These are phyloP conservation scores for Tephrocybe sp. DNA, from an alignment of 768 basidiomycete species.

Conservation along the genomic window DNA sequence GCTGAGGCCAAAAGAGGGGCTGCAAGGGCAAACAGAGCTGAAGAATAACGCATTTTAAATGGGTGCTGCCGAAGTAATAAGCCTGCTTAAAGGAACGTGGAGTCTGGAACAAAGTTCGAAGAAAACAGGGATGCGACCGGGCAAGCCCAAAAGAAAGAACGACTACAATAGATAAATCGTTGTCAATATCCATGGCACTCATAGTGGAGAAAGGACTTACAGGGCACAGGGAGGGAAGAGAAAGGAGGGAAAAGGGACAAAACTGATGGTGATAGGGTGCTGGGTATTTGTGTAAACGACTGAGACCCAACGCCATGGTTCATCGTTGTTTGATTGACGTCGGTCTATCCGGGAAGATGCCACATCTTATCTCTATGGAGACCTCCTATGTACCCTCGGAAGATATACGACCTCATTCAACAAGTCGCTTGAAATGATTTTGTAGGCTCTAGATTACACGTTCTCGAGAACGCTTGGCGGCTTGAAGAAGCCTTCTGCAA, in stretches of 20 bases:
- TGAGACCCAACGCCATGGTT: slow-evolving; percentile 23
- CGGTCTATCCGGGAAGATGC: slow-evolving; percentile 26
- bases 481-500: no score
- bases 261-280: slow-evolving; percentile 12
- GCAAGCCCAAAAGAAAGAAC: slow-evolving; percentile 61
- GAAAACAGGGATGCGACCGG: slow-evolving; percentile 62
- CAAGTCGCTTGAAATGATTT: no score
- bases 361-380: slow-evolving; percentile 29
- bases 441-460: no score
- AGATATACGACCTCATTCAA: no score
- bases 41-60: slow-evolving; percentile 48
- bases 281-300: slow-evolving; percentile 34
- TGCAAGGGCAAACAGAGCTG: slow-evolving; percentile 41
- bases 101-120: slow-evolving; percentile 35
- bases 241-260: slow-evolving; percentile 26
- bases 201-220: slow-evolving; percentile 27
- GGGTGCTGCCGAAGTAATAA: slow-evolving; percentile 32
- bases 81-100: slow-evolving; percentile 44
- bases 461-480: no score
- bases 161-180: slow-evolving; percentile 22
- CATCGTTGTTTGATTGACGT: slow-evolving; percentile 28
- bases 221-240: slow-evolving; percentile 34
- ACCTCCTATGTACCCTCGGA: slow-evolving; percentile 10
- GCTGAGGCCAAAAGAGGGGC: slow-evolving; percentile 48
- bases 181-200: slow-evolving; percentile 2